phyloP scores from a whole-genome alignment of 192 early-diverging fungal species.

The Coemansia umbellata region DNA sequence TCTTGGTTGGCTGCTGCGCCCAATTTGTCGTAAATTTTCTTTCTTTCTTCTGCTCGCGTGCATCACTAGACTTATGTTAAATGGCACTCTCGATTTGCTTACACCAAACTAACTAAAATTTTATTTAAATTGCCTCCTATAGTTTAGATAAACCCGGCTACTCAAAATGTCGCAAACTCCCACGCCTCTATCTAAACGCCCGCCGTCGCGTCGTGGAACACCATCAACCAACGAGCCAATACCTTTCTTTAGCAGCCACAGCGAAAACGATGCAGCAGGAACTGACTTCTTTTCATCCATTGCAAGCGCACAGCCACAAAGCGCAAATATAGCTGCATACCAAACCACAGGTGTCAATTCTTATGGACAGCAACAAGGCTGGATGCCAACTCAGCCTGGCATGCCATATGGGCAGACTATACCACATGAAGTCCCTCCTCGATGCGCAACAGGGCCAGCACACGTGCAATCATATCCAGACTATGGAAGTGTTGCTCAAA shows the following conservation, averaged over 20 bases:
- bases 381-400: too few species aligned
- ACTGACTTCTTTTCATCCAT: slow-evolving; percentile 22
- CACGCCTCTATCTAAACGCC: neutral
- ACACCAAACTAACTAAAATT: too few species aligned
- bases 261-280: neutral
- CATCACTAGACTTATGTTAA: too few species aligned
- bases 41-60: too few species aligned
- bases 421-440: slow-evolving; percentile 28
- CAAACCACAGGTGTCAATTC: neutral
- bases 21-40: too few species aligned
- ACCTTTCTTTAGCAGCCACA: slow-evolving; percentile 31
- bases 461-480: slow-evolving; percentile 23
- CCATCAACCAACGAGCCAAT: slow-evolving; percentile 41
- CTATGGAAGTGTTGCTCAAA: slow-evolving; percentile 4
- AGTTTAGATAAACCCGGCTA: neutral
- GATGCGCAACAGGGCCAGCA: slow-evolving; percentile 44
- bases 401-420: slow-evolving; percentile 3
- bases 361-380: neutral
- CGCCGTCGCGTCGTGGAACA: slow-evolving; percentile 45
- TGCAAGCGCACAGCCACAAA: neutral
- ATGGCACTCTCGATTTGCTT: too few species aligned
- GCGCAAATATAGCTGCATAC: neutral
- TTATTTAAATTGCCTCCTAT: neutral
- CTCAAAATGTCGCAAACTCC: slow-evolving; percentile 17
- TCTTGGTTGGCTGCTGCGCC: too few species aligned